These are phyloP conservation scores for Penicillium psychrofluorescens DNA, from an alignment of 495 filamentous ascomycete species.

Conservation along the genomic window DNA sequence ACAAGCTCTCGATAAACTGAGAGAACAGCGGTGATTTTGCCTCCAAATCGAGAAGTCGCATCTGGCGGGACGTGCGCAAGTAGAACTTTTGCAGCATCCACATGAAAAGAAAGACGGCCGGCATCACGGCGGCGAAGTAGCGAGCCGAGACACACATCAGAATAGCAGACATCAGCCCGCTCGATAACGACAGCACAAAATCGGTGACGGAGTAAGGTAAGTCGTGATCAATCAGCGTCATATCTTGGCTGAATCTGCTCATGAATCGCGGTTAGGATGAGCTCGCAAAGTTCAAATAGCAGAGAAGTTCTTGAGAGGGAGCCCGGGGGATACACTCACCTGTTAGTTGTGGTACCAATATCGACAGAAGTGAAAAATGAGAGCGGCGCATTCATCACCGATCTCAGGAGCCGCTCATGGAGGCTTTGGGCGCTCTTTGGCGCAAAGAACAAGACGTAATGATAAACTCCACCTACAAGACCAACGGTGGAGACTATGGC, in stretches of 20 bases:
- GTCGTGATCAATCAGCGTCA: constrained; percentile 35
- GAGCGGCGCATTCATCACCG: no score
- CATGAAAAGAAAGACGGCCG: constrained; percentile 20
- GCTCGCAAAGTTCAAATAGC: constrained; percentile 1
- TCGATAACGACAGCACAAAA: constrained; percentile 12
- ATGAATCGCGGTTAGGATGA: background rate
- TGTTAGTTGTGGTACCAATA: no score
- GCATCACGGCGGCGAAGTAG: constrained; percentile 15
- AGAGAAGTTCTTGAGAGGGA: constrained; percentile 9
- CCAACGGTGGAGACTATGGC: no score
- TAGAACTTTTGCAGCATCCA: constrained; percentile 48
- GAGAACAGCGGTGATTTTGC: constrained; percentile 59
- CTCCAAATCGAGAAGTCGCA: constrained; percentile 51
- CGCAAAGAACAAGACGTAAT: no score
- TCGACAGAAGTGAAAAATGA: no score
- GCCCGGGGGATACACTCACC: background rate
- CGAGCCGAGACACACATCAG: constrained; percentile 12
- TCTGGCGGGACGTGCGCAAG: constrained; percentile 51
- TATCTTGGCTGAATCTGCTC: constrained; percentile 26
- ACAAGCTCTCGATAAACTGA: constrained; percentile 57
- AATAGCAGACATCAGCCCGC: constrained; percentile 11
- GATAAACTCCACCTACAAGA: no score
- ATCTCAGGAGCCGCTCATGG: no score
- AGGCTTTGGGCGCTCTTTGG: no score
- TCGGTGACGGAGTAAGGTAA: constrained; percentile 16